A percentile compares a stretch with the other conserved stretches of the same genome.
Evolutionary conservation across 2,329 filamentous ascomycete genomes (phyloP).

Genomic region (Verticillium nubilum): DNA sequence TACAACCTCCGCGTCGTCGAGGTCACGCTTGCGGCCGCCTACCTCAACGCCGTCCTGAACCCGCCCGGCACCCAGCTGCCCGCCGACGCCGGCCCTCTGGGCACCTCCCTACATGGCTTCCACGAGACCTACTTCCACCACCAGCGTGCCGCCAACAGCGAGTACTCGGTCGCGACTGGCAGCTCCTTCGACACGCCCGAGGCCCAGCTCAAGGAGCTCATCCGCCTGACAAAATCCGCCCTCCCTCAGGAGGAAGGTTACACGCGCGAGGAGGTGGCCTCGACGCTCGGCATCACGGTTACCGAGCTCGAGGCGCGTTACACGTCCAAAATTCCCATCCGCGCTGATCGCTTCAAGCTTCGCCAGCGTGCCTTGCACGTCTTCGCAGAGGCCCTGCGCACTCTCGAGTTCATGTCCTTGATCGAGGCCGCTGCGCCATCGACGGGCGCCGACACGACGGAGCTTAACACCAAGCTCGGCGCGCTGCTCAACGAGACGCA

Average conservation of each 20-base stretch:
- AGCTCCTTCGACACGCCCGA: slow-evolving; percentile 35
- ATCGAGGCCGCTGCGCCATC: slow-evolving; percentile 47
- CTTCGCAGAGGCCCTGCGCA: slow-evolving; percentile 81
- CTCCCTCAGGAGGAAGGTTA: slow-evolving; percentile 79
- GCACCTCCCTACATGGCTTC: slow-evolving; percentile 78
- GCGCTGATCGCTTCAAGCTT: slow-evolving; percentile 81
- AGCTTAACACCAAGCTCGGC: slow-evolving; percentile 66
- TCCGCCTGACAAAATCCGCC: slow-evolving; percentile 64
- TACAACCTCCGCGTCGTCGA: slow-evolving; percentile 98
- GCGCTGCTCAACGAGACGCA: slow-evolving; percentile 86
- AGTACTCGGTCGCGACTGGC: slow-evolving; percentile 13
- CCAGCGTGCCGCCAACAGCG: slow-evolving; percentile 30
- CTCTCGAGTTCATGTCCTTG: slow-evolving; percentile 75
- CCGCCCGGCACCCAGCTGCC: slow-evolving; percentile 57
- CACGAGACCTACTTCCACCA: slow-evolving; percentile 73
- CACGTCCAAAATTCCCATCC: slow-evolving; percentile 83
- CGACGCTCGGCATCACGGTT: slow-evolving; percentile 62
- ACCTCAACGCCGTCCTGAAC: slow-evolving; percentile 54
- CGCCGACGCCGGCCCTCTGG: slow-evolving; percentile 74
- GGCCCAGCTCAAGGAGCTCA: slow-evolving; percentile 68
- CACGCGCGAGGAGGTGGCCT: slow-evolving; percentile 77
- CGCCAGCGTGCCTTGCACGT: slow-evolving; percentile 86
- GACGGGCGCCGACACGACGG: slow-evolving; percentile 40
- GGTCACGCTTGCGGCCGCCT: slow-evolving; percentile 79
- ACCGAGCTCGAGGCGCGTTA: slow-evolving; percentile 70